Base-by-base conservation (phyloP, 1,139 yeast genomes). In the Yamadazyma conglobata region DNA sequence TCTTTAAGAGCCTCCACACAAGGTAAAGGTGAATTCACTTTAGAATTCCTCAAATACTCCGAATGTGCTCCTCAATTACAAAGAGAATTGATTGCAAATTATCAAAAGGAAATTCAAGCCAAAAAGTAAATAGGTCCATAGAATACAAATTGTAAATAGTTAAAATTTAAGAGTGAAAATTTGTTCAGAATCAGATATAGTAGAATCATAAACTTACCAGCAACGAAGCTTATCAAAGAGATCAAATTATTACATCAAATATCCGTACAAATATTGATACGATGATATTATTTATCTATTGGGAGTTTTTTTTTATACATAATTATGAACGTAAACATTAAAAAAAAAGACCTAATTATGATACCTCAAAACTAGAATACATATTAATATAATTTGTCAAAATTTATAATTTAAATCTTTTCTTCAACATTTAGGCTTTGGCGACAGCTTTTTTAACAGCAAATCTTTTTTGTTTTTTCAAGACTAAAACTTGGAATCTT, bases 401-500 rank as follows among this genome's bases (percentile, higher is more conserved):
- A 17, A 18, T 11, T 18, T 18, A 10, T 45, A 22, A 27, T 33
- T 42, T 39, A 35, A 40, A 46, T 39, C 40, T 46, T 45, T 35
- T 29, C 38, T 37, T 40, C 30, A 43, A 44, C 35, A 54, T 56
- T 75, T 80, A 82, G 72, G 93, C 93, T 79, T 84, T 85, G 59
- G 93, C 91, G 42, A 65, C 59, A 54, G 71, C 70, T 58, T 87
- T 89, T 77, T 84, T 85, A 62, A 89, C 89, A 71, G 91, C 88
- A 65, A 69, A 81, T 77, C 91, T 84, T 75, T 87, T 87, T 79
- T 89, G 96, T 81, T 88, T 91, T 85, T 85, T 89, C 70, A 87
- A 82, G 56, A 87, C 93, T 69, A 85, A 67, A 57, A 89, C 98
- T 79, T 91, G 96, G 96, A 91, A 91, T 82, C 99, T 89, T 79